These are phyloP conservation scores for Kazachstania bromeliacearum DNA, from an alignment of 805 yeast species.

Conservation along the genomic window DNA sequence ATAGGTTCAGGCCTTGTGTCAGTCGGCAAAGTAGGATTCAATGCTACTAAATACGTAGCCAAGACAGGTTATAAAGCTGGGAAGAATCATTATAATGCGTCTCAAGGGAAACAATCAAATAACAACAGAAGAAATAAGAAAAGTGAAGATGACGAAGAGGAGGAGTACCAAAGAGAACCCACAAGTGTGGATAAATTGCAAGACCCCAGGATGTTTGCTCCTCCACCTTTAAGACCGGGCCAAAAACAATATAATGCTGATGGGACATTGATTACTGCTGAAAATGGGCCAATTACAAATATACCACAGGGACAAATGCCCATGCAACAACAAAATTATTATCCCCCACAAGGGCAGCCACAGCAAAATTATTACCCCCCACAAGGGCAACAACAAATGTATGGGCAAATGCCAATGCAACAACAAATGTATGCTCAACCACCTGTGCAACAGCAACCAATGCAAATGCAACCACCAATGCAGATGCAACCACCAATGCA, in stretches of 20 bases:
- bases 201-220: slow-evolving; percentile 24
- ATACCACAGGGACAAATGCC: slow-evolving; percentile 4
- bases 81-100: slow-evolving; percentile 26
- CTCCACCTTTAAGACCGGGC: slow-evolving; percentile 34
- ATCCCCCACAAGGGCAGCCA: slow-evolving; percentile 1
- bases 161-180: slow-evolving; percentile 16
- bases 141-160: slow-evolving; percentile 5
- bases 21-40: slow-evolving; percentile 31
- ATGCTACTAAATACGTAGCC: slow-evolving; percentile 34
- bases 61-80: slow-evolving; percentile 35
- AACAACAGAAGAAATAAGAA: slow-evolving; percentile 11
- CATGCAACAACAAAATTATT: slow-evolving; percentile 3
- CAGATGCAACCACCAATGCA: slow-evolving; percentile 4
- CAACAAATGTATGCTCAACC: slow-evolving; percentile 6
- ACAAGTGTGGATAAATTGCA: slow-evolving; percentile 6
- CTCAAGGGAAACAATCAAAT: slow-evolving; percentile 4
- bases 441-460: slow-evolving; percentile 4
- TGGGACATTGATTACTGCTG: slow-evolving; percentile 9
- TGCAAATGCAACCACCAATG: slow-evolving; percentile 3
- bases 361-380: neutral
- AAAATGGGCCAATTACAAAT: neutral
- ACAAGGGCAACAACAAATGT: slow-evolving; percentile 3
- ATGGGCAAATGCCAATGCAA: neutral
- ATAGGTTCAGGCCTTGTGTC: slow-evolving; percentile 30
- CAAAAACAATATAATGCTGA: slow-evolving; percentile 27